Conservation (phyloP, 805 yeast species). For the Spathaspora arborariae region DNA sequence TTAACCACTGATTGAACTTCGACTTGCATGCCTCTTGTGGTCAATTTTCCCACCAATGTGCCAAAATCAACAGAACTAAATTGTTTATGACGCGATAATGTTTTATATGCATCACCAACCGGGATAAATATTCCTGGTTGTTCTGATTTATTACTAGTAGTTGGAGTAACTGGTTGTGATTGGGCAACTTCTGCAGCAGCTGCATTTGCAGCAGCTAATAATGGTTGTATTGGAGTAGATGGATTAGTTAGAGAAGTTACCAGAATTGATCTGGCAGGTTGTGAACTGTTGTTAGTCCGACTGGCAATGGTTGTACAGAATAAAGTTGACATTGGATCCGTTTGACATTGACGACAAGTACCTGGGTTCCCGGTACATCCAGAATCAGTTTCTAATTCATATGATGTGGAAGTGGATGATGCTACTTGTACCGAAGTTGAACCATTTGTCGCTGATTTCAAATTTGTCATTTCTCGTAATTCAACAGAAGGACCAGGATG, state of each 20-base stretch:
- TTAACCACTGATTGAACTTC: conserved; percentile 90
- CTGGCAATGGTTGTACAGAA: conserved; percentile 85
- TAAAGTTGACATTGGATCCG: conserved; percentile 82
- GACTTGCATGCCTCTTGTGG: conserved; percentile 83
- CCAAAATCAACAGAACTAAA: conserved; percentile 72
- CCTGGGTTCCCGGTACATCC: conserved; percentile 89
- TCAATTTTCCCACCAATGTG: conserved; percentile 67
- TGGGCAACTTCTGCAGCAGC: conserved; percentile 14
- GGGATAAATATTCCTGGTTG: conserved; percentile 60
- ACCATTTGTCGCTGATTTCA: conserved; percentile 28
- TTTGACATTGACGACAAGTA: conserved; percentile 76
- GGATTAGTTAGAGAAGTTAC: conserved; percentile 7
- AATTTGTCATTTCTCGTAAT: conserved; percentile 41
- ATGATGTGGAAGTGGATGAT: conserved; percentile 5
- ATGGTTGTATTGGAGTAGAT: conserved; percentile 7
- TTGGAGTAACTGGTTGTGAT: conserved; percentile 16
- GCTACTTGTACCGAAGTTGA: conserved; percentile 23
- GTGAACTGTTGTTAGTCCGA: conserved; percentile 15
- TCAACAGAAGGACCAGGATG: conserved; percentile 65
- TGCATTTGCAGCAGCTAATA: conserved; percentile 9
- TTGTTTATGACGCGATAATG: conserved; percentile 76
- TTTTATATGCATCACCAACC: conserved; percentile 85
- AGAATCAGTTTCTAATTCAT: conserved; percentile 13
- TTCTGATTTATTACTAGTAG: background rate
- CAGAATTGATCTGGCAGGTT: background rate